Evolutionary conservation across 495 filamentous ascomycete genomes (phyloP), one percentile per base, ranked within the genome.

Genomic region (Penicillium canescens): DNA sequence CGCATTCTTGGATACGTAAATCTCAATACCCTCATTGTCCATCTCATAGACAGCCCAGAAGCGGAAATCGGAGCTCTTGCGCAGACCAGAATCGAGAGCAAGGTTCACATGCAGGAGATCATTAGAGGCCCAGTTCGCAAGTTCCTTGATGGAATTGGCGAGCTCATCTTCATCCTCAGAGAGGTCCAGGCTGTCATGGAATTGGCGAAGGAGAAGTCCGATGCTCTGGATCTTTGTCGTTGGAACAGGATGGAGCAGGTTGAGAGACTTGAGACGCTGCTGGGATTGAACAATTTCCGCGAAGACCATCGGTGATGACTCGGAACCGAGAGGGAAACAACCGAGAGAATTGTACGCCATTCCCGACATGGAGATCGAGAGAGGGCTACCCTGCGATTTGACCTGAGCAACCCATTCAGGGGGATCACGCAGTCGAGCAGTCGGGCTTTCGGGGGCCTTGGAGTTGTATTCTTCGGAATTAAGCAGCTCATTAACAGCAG

Each of bases 1-100:
- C 0, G 75, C 76, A 28, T 79, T 81, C 50, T 82, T 82, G 10
- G 82, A 86, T 3, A 78, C 60, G 43, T 78, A 86, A 10, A 86
- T 65, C 21, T 79, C 74, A 7, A 77, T 46, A 4, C 63, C 66
- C 14, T 77, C 70, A 0, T 60, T 46, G 18, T 84, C 76, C 14
- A 72, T 53, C 34, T 79, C 72, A 49, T 76, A 81, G 3, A 85
- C 75, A 14, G 73, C 76, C 82, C 81, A 85, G 55, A 83, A 84
- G 31, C 81, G 78, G 18, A 60, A 54, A 13, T 77, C 74, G 3
- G 68, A 53, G 13, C 65, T 71, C 13, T 74, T 78, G 42, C 76
- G 77, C 38, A 85, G 78, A 8, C 81, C 82, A 38, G 80, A 83
- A 51, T 84, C 78, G 14, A 84, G 61, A 1, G 78, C 78, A 26